Evolutionary conservation across 768 basidiomycete genomes (phyloP).

Genomic region (Pisolithus tinctorius): DNA sequence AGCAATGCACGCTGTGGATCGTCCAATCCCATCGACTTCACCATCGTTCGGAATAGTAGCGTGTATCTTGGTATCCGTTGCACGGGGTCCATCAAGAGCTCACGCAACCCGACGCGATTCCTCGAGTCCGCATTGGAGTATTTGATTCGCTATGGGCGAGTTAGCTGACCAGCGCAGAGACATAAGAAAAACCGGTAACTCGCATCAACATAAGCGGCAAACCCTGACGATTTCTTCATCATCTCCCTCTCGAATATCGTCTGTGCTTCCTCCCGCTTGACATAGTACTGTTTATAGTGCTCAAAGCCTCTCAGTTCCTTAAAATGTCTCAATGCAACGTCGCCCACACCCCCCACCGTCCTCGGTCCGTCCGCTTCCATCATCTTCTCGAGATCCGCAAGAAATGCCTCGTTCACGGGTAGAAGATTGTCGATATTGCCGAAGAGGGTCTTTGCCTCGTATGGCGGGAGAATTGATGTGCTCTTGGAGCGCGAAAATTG

Average conservation of each 20-base stretch:
- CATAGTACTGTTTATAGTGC: slow-evolving; percentile 85
- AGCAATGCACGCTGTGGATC: slow-evolving; percentile 78
- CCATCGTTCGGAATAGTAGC: slow-evolving; percentile 85
- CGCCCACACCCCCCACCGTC: slow-evolving; percentile 65
- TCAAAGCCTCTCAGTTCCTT: slow-evolving; percentile 81
- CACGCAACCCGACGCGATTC: slow-evolving; percentile 83
- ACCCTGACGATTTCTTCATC: slow-evolving; percentile 72
- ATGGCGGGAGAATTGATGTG: slow-evolving; percentile 80
- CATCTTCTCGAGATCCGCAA: slow-evolving; percentile 79
- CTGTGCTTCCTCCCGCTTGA: slow-evolving; percentile 91
- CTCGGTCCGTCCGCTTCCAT: slow-evolving; percentile 49
- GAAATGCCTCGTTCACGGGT: slow-evolving; percentile 83
- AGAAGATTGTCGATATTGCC: slow-evolving; percentile 89
- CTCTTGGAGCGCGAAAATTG: slow-evolving; percentile 78
- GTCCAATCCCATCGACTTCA: slow-evolving; percentile 76
- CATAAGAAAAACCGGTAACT: slow-evolving; percentile 23
- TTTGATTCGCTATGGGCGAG: slow-evolving; percentile 62
- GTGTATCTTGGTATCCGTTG: slow-evolving; percentile 95
- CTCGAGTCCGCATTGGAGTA: slow-evolving; percentile 68
- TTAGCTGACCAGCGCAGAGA: slow-evolving; percentile 7
- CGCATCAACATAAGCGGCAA: slow-evolving; percentile 85
- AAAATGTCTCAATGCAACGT: slow-evolving; percentile 83
- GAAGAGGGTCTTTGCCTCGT: slow-evolving; percentile 90
- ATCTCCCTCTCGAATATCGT: slow-evolving; percentile 79
- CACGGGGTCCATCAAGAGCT: slow-evolving; percentile 93